Percentiles rank a stretch among this genome's conserved stretches.
phyloP scores from a whole-genome alignment of 1,284 basidiomycete species.

The Leccinum fallax region DNA sequence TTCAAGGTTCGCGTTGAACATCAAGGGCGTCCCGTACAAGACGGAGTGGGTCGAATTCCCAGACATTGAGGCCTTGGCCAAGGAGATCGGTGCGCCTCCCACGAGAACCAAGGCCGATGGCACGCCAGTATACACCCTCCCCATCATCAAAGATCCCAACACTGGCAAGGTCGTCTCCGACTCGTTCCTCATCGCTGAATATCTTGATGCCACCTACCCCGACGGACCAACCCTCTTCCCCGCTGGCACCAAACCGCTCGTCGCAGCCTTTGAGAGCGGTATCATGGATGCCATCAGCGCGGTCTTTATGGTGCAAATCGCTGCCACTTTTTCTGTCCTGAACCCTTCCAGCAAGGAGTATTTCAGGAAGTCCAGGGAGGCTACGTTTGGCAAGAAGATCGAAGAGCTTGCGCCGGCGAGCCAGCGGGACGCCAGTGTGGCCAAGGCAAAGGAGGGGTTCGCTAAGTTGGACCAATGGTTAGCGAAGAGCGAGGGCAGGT shows the following conservation, averaged over 20 bases:
- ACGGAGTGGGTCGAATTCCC: constrained; percentile 14
- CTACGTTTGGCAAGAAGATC: constrained; percentile 30
- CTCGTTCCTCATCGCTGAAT: constrained; percentile 39
- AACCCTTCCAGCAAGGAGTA: constrained; percentile 35
- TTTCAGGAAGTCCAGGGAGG: constrained; percentile 36
- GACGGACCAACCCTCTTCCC: constrained; percentile 38
- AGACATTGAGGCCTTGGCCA: constrained; percentile 37
- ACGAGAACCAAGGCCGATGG: constrained; percentile 31
- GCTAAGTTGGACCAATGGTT: neutral
- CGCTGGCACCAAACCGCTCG: constrained; percentile 21
- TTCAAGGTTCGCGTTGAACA: no score
- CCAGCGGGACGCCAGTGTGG: constrained; percentile 27
- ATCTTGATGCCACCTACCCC: neutral
- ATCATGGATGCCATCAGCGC: constrained; percentile 11
- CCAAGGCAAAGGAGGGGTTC: constrained; percentile 23
- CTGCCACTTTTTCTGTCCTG: constrained; percentile 16
- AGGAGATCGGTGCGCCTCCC: constrained; percentile 35
- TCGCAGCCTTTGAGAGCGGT: constrained; percentile 27
- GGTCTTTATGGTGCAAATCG: constrained; percentile 20
- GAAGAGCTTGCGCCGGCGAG: constrained; percentile 38
- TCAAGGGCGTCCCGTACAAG: constrained; percentile 9
- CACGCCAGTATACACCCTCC: constrained; percentile 39
- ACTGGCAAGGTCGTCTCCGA: constrained; percentile 34
- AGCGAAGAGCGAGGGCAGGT: neutral
- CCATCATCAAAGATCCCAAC: constrained; percentile 40